A percentile compares a stretch with the other conserved stretches of the same genome.
These are phyloP conservation scores for Hamigera avellanea DNA, from an alignment of 495 filamentous ascomycete species.

Conservation along the genomic window DNA sequence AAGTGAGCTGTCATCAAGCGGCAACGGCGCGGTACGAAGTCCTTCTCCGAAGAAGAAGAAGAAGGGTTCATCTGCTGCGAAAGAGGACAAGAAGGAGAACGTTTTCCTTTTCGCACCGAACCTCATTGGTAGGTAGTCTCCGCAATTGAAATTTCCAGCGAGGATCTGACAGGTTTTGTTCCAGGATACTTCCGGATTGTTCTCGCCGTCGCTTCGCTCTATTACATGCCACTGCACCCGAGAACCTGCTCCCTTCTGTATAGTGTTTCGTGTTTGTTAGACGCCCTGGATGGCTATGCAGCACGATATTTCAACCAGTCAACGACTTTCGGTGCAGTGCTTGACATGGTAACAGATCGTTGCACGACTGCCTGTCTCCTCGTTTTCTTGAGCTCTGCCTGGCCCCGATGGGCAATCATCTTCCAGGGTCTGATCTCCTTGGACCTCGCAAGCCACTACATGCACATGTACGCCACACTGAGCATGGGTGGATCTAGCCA, in stretches of 20 bases:
- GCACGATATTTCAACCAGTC: constrained; percentile 82
- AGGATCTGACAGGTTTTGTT: neutral
- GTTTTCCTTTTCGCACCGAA: constrained; percentile 95
- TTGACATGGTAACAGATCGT: constrained; percentile 96
- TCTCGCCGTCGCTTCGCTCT: constrained; percentile 82
- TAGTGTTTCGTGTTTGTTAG: constrained; percentile 82
- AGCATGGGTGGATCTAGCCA: constrained; percentile 64
- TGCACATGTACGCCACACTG: constrained; percentile 91
- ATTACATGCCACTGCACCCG: constrained; percentile 97
- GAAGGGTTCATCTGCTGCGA: constrained; percentile 9
- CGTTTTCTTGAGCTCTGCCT: constrained; percentile 85
- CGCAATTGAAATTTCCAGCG: no score
- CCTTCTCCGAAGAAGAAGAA: constrained; percentile 20
- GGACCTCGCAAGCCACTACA: constrained; percentile 92
- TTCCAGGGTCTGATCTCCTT: constrained; percentile 89
- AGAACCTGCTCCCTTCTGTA: constrained; percentile 89
- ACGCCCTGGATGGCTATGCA: constrained; percentile 86
- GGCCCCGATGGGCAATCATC: constrained; percentile 80
- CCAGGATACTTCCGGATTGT: constrained; percentile 81
- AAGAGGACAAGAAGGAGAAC: constrained; percentile 53
- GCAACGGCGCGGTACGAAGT: constrained; percentile 19
- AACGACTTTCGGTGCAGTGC: constrained; percentile 85
- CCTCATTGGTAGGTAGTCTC: constrained; percentile 62
- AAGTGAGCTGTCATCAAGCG: constrained; percentile 17
- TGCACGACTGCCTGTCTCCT: constrained; percentile 91